Evolutionary conservation across 805 yeast genomes (phyloP).

Genomic region (Ogataea pini): DNA sequence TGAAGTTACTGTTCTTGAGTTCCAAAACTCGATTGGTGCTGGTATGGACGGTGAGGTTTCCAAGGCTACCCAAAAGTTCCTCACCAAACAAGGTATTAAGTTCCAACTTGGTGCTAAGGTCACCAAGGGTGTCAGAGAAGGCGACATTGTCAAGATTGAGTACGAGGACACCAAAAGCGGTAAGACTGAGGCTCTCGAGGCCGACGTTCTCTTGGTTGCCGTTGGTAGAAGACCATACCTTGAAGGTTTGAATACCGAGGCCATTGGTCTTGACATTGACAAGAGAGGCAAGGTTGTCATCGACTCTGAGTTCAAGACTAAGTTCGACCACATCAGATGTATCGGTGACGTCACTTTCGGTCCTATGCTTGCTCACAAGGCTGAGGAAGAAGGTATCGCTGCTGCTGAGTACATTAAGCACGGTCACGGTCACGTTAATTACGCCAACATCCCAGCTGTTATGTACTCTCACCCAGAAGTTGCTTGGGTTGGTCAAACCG

Average conservation of each 20-base stretch:
- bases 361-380: conserved; percentile 99
- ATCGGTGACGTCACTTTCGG: conserved; percentile 99
- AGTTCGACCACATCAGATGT: conserved; percentile 89
- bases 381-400: conserved; percentile 99
- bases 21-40: conserved; percentile 89
- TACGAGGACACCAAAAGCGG: conserved; percentile 89
- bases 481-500: conserved; percentile 98
- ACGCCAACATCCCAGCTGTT: conserved; percentile 95
- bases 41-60: conserved; percentile 98
- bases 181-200: conserved; percentile 72
- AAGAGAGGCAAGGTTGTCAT: conserved; percentile 91
- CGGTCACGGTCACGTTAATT: conserved; percentile 98
- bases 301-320: conserved; percentile 90
- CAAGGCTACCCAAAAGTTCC: conserved; percentile 82
- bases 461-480: conserved; percentile 99
- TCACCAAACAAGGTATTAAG: conserved; percentile 92
- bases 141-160: conserved; percentile 83
- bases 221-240: conserved; percentile 99
- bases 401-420: conserved; percentile 91
- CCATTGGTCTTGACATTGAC: conserved; percentile 86
- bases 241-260: conserved; percentile 84
- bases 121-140: conserved; percentile 79
- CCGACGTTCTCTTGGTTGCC: conserved; percentile 94
- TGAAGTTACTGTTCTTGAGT: conserved; percentile 93
- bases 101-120: conserved; percentile 94